Conservation (phyloP, 805 yeast genomes). For the Allodekkera sacchari region DNA sequence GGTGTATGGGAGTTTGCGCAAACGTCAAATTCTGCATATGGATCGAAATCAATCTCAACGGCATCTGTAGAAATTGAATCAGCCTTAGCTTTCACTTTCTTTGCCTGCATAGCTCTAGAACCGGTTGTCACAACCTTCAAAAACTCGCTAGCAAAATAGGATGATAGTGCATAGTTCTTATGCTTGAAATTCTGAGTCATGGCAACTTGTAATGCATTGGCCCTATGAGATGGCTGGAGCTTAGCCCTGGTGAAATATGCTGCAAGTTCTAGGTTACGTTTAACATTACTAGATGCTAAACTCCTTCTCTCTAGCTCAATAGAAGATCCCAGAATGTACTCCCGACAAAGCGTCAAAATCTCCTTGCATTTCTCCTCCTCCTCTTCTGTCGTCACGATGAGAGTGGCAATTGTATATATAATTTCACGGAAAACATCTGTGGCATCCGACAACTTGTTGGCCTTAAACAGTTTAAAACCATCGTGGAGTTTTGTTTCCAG, state of each 20-base stretch:
- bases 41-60: slow-evolving; percentile 85
- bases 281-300: slow-evolving; percentile 58
- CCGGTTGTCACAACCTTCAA: slow-evolving; percentile 64
- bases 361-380: slow-evolving; percentile 72
- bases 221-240: slow-evolving; percentile 73
- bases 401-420: slow-evolving; percentile 63
- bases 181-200: slow-evolving; percentile 86
- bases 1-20: slow-evolving; percentile 87
- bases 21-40: slow-evolving; percentile 81
- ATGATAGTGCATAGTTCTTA: slow-evolving; percentile 82
- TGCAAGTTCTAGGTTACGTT: slow-evolving; percentile 89
- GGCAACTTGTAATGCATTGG: slow-evolving; percentile 89
- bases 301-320: slow-evolving; percentile 86
- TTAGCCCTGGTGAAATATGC: slow-evolving; percentile 88
- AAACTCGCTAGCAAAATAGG: slow-evolving; percentile 82
- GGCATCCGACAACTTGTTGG: slow-evolving; percentile 77
- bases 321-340: slow-evolving; percentile 85
- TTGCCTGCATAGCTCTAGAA: slow-evolving; percentile 82
- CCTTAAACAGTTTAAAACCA: slow-evolving; percentile 78
- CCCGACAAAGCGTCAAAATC: slow-evolving; percentile 67
- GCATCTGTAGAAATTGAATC: slow-evolving; percentile 81
- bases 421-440: slow-evolving; percentile 71
- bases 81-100: slow-evolving; percentile 69
- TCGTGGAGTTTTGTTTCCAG: slow-evolving; percentile 54
- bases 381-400: slow-evolving; percentile 63